Conservation (phyloP, 805 yeast genomes). For the Scheffersomyces amazonensis region DNA sequence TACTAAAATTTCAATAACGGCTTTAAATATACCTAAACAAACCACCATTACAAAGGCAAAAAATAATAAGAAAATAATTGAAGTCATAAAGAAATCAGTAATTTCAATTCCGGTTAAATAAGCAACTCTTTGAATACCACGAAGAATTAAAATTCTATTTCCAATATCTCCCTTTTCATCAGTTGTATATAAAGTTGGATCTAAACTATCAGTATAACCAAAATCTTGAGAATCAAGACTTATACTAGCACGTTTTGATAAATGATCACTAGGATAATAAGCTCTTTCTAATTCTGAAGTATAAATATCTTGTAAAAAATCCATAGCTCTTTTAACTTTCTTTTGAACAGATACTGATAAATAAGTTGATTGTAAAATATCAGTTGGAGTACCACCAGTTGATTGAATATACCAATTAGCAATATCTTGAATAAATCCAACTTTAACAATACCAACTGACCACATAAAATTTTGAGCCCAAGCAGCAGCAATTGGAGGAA, state of each 20-base stretch:
- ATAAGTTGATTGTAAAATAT: constrained; percentile 61
- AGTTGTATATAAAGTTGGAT: constrained; percentile 57
- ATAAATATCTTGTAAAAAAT: constrained; percentile 10
- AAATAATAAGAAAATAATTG: constrained; percentile 78
- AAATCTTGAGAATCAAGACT: constrained; percentile 44
- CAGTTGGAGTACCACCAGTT: constrained; percentile 87
- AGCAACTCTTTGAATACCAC: constrained; percentile 93
- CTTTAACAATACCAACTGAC: constrained; percentile 88
- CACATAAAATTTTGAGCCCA: constrained; percentile 97
- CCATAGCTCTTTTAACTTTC: constrained; percentile 24
- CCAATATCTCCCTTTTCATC: constrained; percentile 64
- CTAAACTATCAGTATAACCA: constrained; percentile 39
- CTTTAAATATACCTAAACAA: constrained; percentile 63
- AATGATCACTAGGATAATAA: neutral
- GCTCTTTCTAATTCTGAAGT: constrained; percentile 3
- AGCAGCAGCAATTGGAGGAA: constrained; percentile 96
- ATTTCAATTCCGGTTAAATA: constrained; percentile 82
- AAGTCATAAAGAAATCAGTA: constrained; percentile 82
- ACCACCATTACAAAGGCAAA: constrained; percentile 62
- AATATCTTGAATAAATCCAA: constrained; percentile 73
- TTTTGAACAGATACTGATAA: constrained; percentile 87
- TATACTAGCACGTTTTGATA: constrained; percentile 26
- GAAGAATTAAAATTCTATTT: constrained; percentile 70
- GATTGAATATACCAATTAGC: constrained; percentile 94
- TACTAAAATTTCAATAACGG: constrained; percentile 58